phyloP scores from a whole-genome alignment of 176 grass and related monocot genomes.

The Pontederia paniculata region DNA sequence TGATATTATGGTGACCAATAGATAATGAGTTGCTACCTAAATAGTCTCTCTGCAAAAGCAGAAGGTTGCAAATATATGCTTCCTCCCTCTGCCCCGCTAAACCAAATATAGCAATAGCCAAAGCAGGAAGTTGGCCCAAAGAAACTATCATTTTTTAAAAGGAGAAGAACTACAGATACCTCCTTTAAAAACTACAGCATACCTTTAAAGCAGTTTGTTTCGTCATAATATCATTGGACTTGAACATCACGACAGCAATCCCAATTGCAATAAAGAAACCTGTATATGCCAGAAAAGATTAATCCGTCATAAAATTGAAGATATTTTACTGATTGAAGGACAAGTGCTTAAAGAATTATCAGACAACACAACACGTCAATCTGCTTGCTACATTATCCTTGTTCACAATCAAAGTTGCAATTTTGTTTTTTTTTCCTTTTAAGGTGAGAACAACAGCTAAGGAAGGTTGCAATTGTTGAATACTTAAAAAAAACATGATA shows the following conservation, averaged over 20 bases:
- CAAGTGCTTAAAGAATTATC: slow-evolving; percentile 2
- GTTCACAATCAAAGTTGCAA: not conserved
- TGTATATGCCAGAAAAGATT: slow-evolving; percentile 44
- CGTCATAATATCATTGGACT: slow-evolving; percentile 91
- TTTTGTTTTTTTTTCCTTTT: no score
- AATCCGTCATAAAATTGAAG: slow-evolving; percentile 1
- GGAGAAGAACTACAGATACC: not conserved
- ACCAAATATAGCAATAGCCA: not conserved
- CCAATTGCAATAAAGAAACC: slow-evolving; percentile 98
- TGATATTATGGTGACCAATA: no score
- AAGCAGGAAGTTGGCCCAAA: not conserved
- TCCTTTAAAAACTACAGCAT: not conserved
- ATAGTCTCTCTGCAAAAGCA: no score
- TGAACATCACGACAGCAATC: slow-evolving; percentile 98
- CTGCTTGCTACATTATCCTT: no score
- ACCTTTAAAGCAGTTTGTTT: slow-evolving; percentile 99
- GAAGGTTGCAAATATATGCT: no score
- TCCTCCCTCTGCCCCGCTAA: no score
- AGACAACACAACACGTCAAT: no score
- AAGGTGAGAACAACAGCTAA: no score
- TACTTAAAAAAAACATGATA: no score
- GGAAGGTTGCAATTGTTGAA: no score
- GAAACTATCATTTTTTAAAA: not conserved
- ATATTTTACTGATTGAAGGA: slow-evolving; percentile 2
- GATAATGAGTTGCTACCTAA: no score